phyloP scores from a whole-genome alignment of 495 filamentous ascomycete species.

The Trichoderma gamsii region DNA sequence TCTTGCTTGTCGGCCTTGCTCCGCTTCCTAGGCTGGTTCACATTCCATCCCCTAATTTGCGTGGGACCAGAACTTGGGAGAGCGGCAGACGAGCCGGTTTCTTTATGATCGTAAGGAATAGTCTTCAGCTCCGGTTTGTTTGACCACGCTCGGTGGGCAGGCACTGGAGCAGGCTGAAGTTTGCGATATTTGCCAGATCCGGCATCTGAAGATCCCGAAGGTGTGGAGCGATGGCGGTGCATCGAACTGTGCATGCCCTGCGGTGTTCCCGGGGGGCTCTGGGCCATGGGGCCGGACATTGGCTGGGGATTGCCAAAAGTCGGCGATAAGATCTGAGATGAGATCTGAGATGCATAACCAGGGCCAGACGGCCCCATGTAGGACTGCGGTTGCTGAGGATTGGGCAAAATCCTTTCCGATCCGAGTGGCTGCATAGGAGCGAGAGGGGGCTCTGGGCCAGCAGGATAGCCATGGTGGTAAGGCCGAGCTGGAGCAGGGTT shows the following conservation, averaged over 20 bases:
- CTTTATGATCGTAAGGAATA: constrained; percentile 43
- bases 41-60: constrained; percentile 43
- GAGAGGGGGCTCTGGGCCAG: constrained; percentile 16
- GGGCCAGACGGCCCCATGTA: constrained; percentile 10
- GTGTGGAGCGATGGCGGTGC: constrained; percentile 15
- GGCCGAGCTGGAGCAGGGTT: constrained; percentile 32
- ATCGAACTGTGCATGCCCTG: constrained; percentile 15
- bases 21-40: constrained; percentile 35
- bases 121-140: constrained; percentile 40
- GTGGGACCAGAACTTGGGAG: constrained; percentile 42
- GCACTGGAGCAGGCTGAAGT: constrained; percentile 43
- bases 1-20: constrained; percentile 15
- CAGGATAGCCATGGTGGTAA: constrained; percentile 34
- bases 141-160: constrained; percentile 37
- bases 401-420: constrained; percentile 2
- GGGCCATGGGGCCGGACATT: constrained; percentile 21
- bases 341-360: constrained; percentile 3
- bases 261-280: constrained; percentile 21
- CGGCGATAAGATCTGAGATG: background rate
- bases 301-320: constrained; percentile 1
- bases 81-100: constrained; percentile 37
- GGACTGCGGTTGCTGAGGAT: background rate
- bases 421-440: background rate
- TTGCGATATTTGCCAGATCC: constrained; percentile 37
- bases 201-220: constrained; percentile 17